A percentile compares a stretch with the other conserved stretches of the same genome.
Evolutionary conservation across 768 basidiomycete genomes (phyloP).

Genomic region (Jaapia argillacea): DNA sequence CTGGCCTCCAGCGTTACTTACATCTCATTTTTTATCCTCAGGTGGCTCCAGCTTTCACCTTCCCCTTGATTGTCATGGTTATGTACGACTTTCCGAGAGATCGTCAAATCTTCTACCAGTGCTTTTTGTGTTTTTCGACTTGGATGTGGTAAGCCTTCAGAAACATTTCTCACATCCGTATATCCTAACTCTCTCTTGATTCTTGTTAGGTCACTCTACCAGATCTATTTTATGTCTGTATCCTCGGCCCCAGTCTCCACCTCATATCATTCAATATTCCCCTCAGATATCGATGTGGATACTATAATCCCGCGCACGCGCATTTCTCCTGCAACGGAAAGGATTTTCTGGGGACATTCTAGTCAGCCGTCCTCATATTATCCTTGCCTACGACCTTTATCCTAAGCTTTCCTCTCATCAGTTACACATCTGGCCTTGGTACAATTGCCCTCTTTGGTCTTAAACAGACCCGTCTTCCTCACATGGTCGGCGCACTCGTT

Average conservation of each 20-base stretch:
- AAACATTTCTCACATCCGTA: not conserved
- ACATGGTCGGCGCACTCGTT: constrained; percentile 41
- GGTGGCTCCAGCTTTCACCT: constrained; percentile 48
- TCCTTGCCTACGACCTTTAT: too few relatives aligned
- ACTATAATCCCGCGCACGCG: constrained; percentile 20
- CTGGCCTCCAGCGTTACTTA: constrained; percentile 6
- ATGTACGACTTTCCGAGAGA: constrained; percentile 67
- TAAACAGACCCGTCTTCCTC: constrained; percentile 56
- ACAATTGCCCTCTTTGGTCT: constrained; percentile 67
- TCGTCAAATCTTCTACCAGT: constrained; percentile 48
- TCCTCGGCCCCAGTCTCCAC: not conserved
- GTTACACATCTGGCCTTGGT: constrained; percentile 31
- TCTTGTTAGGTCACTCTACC: constrained; percentile 44
- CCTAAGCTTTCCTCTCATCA: too few relatives aligned
- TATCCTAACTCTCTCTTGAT: constrained; percentile 7
- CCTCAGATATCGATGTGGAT: constrained; percentile 35
- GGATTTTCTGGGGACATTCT: constrained; percentile 29
- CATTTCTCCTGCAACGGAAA: constrained; percentile 32
- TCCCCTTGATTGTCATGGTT: constrained; percentile 56
- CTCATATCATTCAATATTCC: constrained; percentile 1
- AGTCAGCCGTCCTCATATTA: constrained; percentile 11
- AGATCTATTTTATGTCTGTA: constrained; percentile 37
- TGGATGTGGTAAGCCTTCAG: constrained; percentile 48
- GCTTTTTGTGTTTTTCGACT: constrained; percentile 42
- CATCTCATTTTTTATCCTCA: constrained; percentile 9